phyloP scores from a whole-genome alignment of 2,329 filamentous ascomycete genomes.

The Aspergillus transmontanensis region DNA sequence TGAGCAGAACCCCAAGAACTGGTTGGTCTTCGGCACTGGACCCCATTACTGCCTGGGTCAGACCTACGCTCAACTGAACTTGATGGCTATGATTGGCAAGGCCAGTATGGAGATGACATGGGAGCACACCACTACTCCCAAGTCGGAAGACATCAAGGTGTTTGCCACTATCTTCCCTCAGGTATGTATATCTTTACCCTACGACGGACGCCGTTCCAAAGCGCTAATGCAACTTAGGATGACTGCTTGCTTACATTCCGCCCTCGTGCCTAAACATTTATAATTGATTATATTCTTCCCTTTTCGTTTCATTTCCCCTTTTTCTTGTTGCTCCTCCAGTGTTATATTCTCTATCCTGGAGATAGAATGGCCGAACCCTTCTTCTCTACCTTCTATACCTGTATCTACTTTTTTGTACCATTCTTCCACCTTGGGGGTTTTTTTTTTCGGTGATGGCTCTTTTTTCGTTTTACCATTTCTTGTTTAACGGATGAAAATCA shows the following conservation, averaged over 20 bases:
- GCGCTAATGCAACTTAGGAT: constrained; percentile 59
- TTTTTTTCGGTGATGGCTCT: not conserved
- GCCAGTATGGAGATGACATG: constrained; percentile 85
- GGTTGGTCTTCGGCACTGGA: constrained; percentile 91
- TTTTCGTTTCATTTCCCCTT: not conserved
- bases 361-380: constrained; percentile 24
- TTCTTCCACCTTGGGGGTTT: not conserved
- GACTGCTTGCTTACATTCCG: constrained; percentile 79
- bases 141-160: constrained; percentile 93
- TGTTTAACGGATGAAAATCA: constrained; percentile 11
- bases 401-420: constrained; percentile 14
- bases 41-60: constrained; percentile 97
- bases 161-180: constrained; percentile 98
- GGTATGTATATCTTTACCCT: constrained; percentile 52
- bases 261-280: constrained; percentile 39
- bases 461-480: constrained; percentile 5
- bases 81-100: constrained; percentile 89
- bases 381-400: constrained; percentile 11
- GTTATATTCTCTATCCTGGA: constrained; percentile 26
- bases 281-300: not conserved
- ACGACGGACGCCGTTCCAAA: not conserved
- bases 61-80: constrained; percentile 83
- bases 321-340: constrained; percentile 11
- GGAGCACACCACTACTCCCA: constrained; percentile 80
- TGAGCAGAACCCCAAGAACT: constrained; percentile 93